Conservation (phyloP, 768 basidiomycete species). For the Leccinum obscurum region DNA sequence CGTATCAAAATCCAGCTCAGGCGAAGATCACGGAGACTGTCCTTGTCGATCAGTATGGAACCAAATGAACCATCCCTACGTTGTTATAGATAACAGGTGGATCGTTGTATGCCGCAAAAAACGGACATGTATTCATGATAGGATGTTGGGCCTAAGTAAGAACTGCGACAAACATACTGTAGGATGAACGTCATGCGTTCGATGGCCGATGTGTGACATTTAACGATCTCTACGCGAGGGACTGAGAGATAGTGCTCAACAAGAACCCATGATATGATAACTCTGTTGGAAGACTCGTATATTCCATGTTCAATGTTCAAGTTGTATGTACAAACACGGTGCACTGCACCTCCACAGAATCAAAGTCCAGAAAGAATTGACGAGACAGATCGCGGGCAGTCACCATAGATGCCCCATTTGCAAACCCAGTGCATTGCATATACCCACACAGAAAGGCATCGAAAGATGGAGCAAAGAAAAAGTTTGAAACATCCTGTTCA, state of each 20-base stretch:
- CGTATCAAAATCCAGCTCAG: not conserved
- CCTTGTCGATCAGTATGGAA: not conserved
- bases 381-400: not conserved
- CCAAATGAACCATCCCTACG: not conserved
- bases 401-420: not conserved
- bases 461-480: not conserved
- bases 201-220: not conserved
- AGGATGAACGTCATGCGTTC: not conserved
- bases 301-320: not conserved
- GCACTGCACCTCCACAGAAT: not conserved
- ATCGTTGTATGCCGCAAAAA: constrained; percentile 2
- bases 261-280: not conserved
- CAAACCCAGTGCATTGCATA: not conserved
- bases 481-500: not conserved
- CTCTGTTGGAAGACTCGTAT: not conserved
- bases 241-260: too few relatives aligned
- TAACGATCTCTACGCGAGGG: not conserved
- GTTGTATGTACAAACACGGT: not conserved
- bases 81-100: too few relatives aligned
- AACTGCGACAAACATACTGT: not conserved
- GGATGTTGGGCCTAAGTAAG: not conserved
- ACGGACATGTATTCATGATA: not conserved
- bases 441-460: not conserved
- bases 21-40: not conserved
- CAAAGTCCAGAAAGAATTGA: not conserved